These are phyloP conservation scores for Metschnikowia kofuensis DNA, from an alignment of 805 yeast species.

Conservation along the genomic window DNA sequence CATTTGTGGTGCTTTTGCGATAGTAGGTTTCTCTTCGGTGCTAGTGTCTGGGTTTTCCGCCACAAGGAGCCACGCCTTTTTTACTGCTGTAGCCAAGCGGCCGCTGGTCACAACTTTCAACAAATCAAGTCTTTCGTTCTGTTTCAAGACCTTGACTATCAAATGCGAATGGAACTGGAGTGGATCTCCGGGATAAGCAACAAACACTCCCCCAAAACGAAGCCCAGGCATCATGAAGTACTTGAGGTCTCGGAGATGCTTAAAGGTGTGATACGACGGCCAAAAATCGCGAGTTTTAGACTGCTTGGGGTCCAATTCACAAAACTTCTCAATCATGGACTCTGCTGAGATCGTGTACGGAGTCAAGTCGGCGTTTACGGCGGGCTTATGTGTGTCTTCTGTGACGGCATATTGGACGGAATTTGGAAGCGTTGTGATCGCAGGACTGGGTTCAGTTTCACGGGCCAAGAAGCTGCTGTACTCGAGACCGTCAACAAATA, in stretches of 20 bases:
- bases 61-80: conserved; percentile 72
- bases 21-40: conserved; percentile 9
- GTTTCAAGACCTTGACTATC: conserved; percentile 50
- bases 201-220: conserved; percentile 84
- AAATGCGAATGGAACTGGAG: conserved; percentile 84
- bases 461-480: conserved; percentile 21
- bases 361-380: not conserved
- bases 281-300: conserved; percentile 3
- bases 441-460: not conserved
- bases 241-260: conserved; percentile 40
- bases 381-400: conserved; percentile 9
- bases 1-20: conserved; percentile 12
- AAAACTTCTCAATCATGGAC: conserved; percentile 2
- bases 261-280: conserved; percentile 26
- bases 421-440: conserved; percentile 3
- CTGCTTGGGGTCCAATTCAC: not conserved
- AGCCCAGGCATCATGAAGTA: conserved; percentile 77
- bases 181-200: conserved; percentile 96
- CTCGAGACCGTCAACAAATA: conserved; percentile 40
- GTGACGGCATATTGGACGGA: conserved; percentile 12
- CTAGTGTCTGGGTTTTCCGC: conserved; percentile 26
- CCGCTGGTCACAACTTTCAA: conserved; percentile 77
- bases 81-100: conserved; percentile 86
- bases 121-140: conserved; percentile 44
- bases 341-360: not conserved